Evolutionary conservation across 2,329 filamentous ascomycete genomes (phyloP).

Genomic region (Cordyceps cicadae): DNA sequence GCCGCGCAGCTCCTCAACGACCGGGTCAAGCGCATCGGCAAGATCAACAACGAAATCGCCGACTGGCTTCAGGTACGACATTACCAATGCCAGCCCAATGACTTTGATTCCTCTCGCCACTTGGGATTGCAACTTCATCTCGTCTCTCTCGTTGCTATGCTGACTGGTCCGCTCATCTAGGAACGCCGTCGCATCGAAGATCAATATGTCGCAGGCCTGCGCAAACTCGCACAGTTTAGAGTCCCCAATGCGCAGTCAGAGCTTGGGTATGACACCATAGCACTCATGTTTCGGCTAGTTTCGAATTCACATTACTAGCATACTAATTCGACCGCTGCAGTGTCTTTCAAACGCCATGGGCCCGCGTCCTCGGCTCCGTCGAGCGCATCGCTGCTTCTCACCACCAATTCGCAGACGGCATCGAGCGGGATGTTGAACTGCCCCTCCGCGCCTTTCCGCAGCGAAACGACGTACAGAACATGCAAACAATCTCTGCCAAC

Average conservation of each 20-base stretch:
- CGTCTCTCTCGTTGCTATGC: not conserved
- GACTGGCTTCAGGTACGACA: slow-evolving; percentile 85
- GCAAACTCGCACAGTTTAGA: slow-evolving; percentile 68
- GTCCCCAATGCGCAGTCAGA: slow-evolving; percentile 70
- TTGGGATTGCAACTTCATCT: no score
- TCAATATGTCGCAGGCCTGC: slow-evolving; percentile 72
- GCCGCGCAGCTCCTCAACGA: slow-evolving; percentile 77
- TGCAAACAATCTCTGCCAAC: slow-evolving; percentile 75
- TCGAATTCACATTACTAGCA: not conserved
- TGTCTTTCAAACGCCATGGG: slow-evolving; percentile 85
- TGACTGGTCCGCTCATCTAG: slow-evolving; percentile 36
- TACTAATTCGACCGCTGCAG: slow-evolving; percentile 36
- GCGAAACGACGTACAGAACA: slow-evolving; percentile 70
- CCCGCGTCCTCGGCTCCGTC: slow-evolving; percentile 71
- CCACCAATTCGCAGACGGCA: slow-evolving; percentile 66
- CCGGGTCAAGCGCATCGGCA: slow-evolving; percentile 77
- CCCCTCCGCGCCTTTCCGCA: slow-evolving; percentile 69
- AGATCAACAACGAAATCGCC: slow-evolving; percentile 82
- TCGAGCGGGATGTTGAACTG: slow-evolving; percentile 81
- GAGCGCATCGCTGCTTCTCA: slow-evolving; percentile 79
- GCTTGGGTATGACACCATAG: slow-evolving; percentile 61
- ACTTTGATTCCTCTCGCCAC: not conserved
- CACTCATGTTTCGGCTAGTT: not conserved
- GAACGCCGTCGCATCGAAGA: slow-evolving; percentile 91
- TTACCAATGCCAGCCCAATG: not conserved